Base-by-base conservation (phyloP, 164 flowering plant genomes). In the Amborella trichopoda region DNA sequence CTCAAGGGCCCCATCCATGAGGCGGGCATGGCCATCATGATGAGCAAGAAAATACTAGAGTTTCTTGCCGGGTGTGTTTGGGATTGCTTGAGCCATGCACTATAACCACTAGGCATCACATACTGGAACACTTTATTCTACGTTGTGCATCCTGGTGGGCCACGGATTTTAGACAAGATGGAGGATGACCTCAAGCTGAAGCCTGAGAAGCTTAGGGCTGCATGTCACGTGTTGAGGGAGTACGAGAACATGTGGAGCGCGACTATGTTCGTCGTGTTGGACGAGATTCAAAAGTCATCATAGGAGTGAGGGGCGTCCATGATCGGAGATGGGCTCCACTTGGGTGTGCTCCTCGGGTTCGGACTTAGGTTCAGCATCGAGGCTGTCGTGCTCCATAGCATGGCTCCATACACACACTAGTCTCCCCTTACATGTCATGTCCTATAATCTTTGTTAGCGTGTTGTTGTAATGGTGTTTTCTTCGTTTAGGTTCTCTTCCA, bases 141-240 rank as follows among this genome's bases (percentile, higher is more conserved):
- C 14, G 38, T 47, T 27, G 50, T 47, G 25, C 50, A 47, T 28
- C 50, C 50, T 5, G 50, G 50, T 17, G 50, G 50, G 24, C 22
- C 30, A 20, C 30, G 30, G 6, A 47, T 47, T 12, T 13, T 47
- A 14, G 50, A 47, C 16, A 14, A 28, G 50, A 16, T 47, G 20
- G 50, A 47, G 38, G 38, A n/a, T 23, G 21, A 6, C 9, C 22
- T 47, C 23, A 28, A 19, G 23, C 23, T 47, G 50, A 16, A 8
- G 50, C 21, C 36, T 23, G 50, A 26, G 38, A 47, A 30, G 50
- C 22, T 28, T 2, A 10, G 38, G 1, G 22, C 50, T 10, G 21
- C 50, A 12, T 28, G 50, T 23, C 38, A 47, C 23, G 50, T 28
- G 3, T 22, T 47, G 37, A 3, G n/a, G 23, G 9, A 47, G 50